A percentile compares a stretch with the other conserved stretches of the same genome.
Evolutionary conservation across 768 basidiomycete species (phyloP).

Genomic region (Polyporus arcularius): DNA sequence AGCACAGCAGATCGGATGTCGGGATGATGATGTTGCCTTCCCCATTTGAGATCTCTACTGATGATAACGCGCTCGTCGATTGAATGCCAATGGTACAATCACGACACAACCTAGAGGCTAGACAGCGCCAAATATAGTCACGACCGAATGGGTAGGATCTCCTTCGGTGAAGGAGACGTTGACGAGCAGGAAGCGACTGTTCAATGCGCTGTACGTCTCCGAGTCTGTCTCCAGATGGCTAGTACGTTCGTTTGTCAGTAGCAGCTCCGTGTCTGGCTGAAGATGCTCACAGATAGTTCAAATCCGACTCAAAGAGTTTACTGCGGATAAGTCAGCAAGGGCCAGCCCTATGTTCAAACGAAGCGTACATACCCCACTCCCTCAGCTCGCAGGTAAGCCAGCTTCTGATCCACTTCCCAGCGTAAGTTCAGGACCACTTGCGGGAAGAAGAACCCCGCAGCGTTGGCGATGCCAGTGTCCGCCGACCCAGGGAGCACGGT

Average conservation of each 20-base stretch:
- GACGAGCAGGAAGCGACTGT: background rate
- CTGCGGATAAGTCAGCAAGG: background rate
- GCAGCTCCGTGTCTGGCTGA: background rate
- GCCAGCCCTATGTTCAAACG: background rate
- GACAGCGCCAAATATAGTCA: background rate
- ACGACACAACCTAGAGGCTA: background rate
- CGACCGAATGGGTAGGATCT: background rate
- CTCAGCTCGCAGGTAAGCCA: background rate
- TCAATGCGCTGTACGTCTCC: background rate
- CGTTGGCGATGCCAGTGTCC: background rate
- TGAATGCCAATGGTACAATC: too few species aligned
- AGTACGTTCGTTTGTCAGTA: background rate
- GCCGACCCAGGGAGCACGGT: background rate
- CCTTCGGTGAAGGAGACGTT: background rate
- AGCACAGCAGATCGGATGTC: too few species aligned
- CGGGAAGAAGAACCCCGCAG: background rate
- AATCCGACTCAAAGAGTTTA: background rate
- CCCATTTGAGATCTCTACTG: too few species aligned
- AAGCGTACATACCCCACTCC: background rate
- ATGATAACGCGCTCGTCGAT: too few species aligned
- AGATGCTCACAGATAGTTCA: background rate
- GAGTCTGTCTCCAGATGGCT: constrained; percentile 3
- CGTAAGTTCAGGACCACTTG: background rate
- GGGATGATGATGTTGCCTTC: too few species aligned
- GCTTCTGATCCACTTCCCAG: background rate